Evolutionary conservation across 2,329 filamentous ascomycete species (phyloP), one percentile per base, ranked within the genome.

Genomic region (Hysterium pulicare): DNA sequence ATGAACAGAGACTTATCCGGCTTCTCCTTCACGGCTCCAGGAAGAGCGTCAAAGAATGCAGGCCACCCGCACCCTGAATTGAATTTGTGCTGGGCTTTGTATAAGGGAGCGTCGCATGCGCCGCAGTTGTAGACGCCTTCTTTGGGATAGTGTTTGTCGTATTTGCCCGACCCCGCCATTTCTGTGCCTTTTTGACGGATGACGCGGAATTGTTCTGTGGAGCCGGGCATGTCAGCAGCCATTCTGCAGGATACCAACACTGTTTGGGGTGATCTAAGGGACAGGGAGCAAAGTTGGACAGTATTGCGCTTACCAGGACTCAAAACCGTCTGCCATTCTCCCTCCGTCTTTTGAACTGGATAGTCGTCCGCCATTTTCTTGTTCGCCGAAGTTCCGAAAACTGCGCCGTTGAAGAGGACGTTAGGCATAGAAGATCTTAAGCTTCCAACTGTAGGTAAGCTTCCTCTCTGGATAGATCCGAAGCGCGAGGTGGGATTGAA

Each of bases 21-120:
- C 59, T 91, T 85, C 48, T 91, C 77, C 26, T 81, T 87, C 10
- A 98, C 89, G 1, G 91, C 91, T 2, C 90, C 90, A 0, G 93
- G 91, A 39, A 98, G 81, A 52, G 86, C 91, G 69, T 98, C 93
- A 65, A 91, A 98, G 71, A 97, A 98, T 10, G 93, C 93, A 0
- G 93, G 93, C 93, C 93, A 98, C 47, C 93, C 93, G 69, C 93
- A 98, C 32, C 90, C 89, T 15, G 87, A 94, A 68, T 87, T 87
- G 78, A 98, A 98, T 69, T 98, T 98, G 71, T 95, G 90, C 49
- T 78, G 78, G 21, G 93, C 90, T 67, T 84, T 91, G 79, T 98
- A 98, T 15, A 98, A 81, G 4, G 93, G 90, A 6, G 90, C 79
- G 21, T 83, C 69, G 75, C 93, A 98, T 40, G 81, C 93, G 15